These are phyloP conservation scores for Thielaviopsis euricoi DNA, from an alignment of 2,329 filamentous ascomycete genomes.

Conservation along the genomic window DNA sequence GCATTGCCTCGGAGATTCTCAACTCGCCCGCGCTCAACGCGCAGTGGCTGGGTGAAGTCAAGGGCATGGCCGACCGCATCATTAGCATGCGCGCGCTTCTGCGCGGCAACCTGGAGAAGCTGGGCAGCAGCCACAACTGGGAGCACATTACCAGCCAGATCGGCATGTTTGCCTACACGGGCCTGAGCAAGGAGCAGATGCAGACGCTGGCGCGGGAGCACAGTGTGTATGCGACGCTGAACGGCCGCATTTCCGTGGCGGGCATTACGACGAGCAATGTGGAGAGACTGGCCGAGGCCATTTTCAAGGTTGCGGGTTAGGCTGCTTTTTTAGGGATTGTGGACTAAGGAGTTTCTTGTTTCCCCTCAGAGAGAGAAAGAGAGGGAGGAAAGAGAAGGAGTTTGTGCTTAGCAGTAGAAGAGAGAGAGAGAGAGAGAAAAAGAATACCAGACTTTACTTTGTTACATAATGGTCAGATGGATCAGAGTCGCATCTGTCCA, in stretches of 20 bases:
- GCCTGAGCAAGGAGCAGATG: conserved; percentile 82
- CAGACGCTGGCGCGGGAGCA: conserved; percentile 80
- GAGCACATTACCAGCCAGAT: conserved; percentile 97
- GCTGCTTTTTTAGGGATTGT: too few relatives aligned
- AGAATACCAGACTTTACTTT: conserved; percentile 8
- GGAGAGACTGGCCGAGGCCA: conserved; percentile 63
- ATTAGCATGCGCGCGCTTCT: conserved; percentile 93
- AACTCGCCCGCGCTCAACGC: conserved; percentile 70
- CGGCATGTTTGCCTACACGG: conserved; percentile 99
- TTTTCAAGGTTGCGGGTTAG: conserved; percentile 67
- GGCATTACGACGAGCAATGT: conserved; percentile 71
- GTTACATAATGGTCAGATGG: too few relatives aligned
- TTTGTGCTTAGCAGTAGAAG: background rate
- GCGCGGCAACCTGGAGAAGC: conserved; percentile 85
- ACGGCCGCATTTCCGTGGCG: conserved; percentile 72
- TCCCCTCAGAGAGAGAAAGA: too few relatives aligned
- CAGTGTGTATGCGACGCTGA: conserved; percentile 94
- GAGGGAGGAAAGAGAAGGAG: too few relatives aligned
- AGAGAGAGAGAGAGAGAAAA: background rate
- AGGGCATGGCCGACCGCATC: conserved; percentile 98
- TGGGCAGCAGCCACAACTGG: conserved; percentile 96
- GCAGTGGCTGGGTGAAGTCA: conserved; percentile 93
- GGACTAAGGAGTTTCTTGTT: too few relatives aligned
- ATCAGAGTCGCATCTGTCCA: background rate
- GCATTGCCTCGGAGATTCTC: conserved; percentile 82